Evolutionary conservation across 2,329 filamentous ascomycete species (phyloP), one percentile per base, ranked within the genome.

Genomic region (Colletotrichum brevisporum): DNA sequence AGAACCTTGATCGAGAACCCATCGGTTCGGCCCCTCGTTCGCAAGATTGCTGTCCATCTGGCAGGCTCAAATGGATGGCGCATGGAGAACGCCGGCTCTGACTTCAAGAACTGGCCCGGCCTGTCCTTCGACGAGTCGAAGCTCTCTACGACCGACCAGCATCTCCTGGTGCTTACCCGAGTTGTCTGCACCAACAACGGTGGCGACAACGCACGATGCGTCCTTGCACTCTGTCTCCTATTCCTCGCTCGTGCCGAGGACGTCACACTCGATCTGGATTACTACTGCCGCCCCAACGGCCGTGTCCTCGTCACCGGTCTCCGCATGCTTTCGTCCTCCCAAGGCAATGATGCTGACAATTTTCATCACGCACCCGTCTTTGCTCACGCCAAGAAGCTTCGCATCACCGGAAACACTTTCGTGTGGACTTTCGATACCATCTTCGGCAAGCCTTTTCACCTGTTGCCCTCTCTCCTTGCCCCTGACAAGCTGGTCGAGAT

Each of bases 1-100:
- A 51, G 65, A 48, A 68, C 26, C 48, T 50, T 68, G 3, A 58
- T 68, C 47, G 65, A 68, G 48, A 64, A 68, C 10, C 65, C 65
- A 27, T 1, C 2, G 2, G 27, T 64, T 4, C 45, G 60, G 9
- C 12, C 1, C 9, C 24, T 39, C 4, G 39, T 68, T 6, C 54
- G 39, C 15, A 21, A 6, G 12, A 39, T 41, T 13, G 8, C 18
- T 18, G n/a, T 64, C 39, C 3, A 9, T 31, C 9, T 31, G 27
- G 10, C 27, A 8, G 27, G 27, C 15, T 36, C n/a, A 51, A 8
- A 13, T 6, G 15, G 16, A 4, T 18, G 9, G 10, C 39, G 24
- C 47, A 51, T 43, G 18, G 16, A n/a, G 18, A 24, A 39, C 41
- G 5, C 10, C 18, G 15, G 12, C 13, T 8, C 26, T 16, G 15